Base-by-base conservation (phyloP, 371 early-diverging fungal genomes). In the Rhizopus arrhizus region DNA sequence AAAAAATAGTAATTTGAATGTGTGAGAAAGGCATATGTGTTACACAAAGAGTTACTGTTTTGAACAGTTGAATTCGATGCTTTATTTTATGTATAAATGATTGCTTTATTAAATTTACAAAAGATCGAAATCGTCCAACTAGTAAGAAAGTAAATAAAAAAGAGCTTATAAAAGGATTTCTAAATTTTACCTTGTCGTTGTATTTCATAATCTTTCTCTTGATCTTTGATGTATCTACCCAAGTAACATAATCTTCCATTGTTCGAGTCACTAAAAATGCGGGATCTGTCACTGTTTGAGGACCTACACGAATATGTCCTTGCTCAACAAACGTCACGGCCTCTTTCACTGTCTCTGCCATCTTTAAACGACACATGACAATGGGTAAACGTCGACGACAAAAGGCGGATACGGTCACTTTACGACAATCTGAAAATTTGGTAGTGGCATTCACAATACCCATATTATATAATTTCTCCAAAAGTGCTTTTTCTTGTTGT, bases 181-280 rank as follows among this genome's bases (percentile, higher is more conserved):
- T 34, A 16, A 34, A 33, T 2, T 5, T 74, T 73, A 95, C 91
- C 86, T 94, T 94, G 83, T 95, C 97, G 79, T 95, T 94, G 84
- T 95, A 96, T 73, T 95, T 96, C 75, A 94, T 86, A 67, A 99
- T 96, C 91, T 97, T 98, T 70, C 93, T 84, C 85, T 95, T 98
- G 73, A 99, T 96, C 87, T 95, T 96, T 65, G 96, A 95, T 31
- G 93, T 90, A 69, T 99, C 97, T 10, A 94, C 96, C 99, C 99
- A 99, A 5, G 97, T 96, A 5, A 99, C 93, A 83, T 92, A 99
- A 79, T 99, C 99, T 72, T 99, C 99, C 93, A 98, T 92, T 46
- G 88, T 91, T 35, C 95, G 79, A 62, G 65, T 76, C 7, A 97
- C 96, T 56, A 97, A 68, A 62, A 87, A 97, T 2, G 97, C 96